Evolutionary conservation across 2,329 filamentous ascomycete genomes (phyloP), one percentile per base, ranked within the genome.

Genomic region (Phialophora expanda): DNA sequence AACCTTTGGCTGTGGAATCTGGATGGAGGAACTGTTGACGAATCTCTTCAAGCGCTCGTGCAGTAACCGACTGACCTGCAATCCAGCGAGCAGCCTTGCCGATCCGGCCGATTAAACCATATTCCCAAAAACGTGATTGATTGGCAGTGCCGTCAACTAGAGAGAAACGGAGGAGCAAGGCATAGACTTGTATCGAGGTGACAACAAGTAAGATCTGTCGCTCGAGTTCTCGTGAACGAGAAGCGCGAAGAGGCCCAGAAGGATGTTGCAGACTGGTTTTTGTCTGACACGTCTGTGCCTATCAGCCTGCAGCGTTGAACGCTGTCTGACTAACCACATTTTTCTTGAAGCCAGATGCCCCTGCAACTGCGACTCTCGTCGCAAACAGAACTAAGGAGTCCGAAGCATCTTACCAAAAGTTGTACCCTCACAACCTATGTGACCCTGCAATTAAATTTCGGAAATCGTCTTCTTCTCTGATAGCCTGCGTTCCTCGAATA

Each of bases 331-430:
- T n/a, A 1, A 0, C 14, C 1, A 8, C 53, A 55, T 55, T 55
- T 55, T 28, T 22, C 0, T 20, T 26, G 8, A 34, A 57, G 32
- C 30, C 32, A 57, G 55, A 12, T 17, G 44, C 53, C 28, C 22
- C 28, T 55, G 24, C 53, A 32, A 55, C 28, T 55, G 53, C 28
- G 53, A 34, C 53, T 55, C 53, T 55, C 1, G 20, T 30, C 26
- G 53, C 28, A 55, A 55, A 34, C 58, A 32, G 20, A 20, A 44
- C 34, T 22, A 44, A 17, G 38, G 38, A n/a, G 38, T 1, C n/a
- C 38, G 38, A 8, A 44, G 56, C 30, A 41, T 58, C 34, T 58
- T 46, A 26, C 56, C n/a, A 41, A 11, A 58, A 56, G 28, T 38
- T 56, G 54, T 56, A 26, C 1, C 48, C 20, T 53, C 38, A n/a